Base-by-base conservation (phyloP, 2,329 filamentous ascomycete genomes). In the Conoideocrella luteorostrata region DNA sequence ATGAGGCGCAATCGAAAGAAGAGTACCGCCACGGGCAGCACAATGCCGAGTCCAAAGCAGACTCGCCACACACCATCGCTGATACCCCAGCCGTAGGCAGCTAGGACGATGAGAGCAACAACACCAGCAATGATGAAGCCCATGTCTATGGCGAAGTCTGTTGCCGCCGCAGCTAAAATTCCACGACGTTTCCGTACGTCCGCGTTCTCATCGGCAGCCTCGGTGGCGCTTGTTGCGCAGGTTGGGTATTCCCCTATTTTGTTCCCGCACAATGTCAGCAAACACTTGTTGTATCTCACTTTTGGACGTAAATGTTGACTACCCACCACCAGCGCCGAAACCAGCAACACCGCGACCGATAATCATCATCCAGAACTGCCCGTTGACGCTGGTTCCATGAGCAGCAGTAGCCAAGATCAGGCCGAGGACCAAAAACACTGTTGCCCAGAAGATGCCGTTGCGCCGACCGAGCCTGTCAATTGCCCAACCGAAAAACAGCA, bases 1-100 rank as follows among this genome's bases (percentile, higher is more conserved):
- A 70, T 56, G 51, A 72, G 69, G 34, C 64, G 72, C 28, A 79
- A 56, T 10, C 76, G 71, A 46, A 78, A 74, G 54, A 75, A 75
- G 40, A 78, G 72, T 13, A 79, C 64, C 2, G 66, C 64, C 4
- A 79, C 57, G 0, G 75, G 75, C 6, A 59, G 32, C 7, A 51
- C 38, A 21, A 55, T 40, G 6, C 54, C 54, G 4, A 56, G 24
- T 6, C 54, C 54, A 13, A 56, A 56, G 37, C 44, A 47, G 3
- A 72, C 65, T 1, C 70, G 59, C 70, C 70, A 74, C 7, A 72
- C 60, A 2, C 67, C 69, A 39, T 60, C 62, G 53, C 56, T 63
- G 35, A 55, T 60, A 26, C 51, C 51, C 30, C 47, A 56, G 18
- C 52, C 54, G 52, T 57, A 64, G 1, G 64, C 66, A 4, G 59